phyloP scores from a whole-genome alignment of 495 filamentous ascomycete genomes.

The Penicillium mononematosum region DNA sequence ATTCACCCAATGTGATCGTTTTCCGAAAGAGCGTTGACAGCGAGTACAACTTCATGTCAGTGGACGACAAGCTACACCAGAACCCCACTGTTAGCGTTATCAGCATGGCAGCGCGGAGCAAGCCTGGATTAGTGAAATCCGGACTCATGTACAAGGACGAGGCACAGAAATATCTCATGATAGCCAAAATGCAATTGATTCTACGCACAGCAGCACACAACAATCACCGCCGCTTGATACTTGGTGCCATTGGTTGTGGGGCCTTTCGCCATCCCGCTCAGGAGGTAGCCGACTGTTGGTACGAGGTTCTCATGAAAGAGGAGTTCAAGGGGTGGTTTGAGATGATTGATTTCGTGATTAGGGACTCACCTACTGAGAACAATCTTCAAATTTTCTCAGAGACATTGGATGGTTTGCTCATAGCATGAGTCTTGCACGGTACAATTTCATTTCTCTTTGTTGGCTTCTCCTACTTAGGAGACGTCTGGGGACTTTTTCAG shows the following conservation, averaged over 20 bases:
- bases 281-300: constrained; percentile 62
- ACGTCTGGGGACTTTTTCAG: not conserved
- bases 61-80: not conserved
- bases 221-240: constrained; percentile 54
- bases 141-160: constrained; percentile 25
- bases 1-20: constrained; percentile 57
- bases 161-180: constrained; percentile 43
- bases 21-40: constrained; percentile 45
- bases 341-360: constrained; percentile 35
- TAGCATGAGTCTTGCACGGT: not conserved
- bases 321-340: constrained; percentile 52
- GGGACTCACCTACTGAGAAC: constrained; percentile 32
- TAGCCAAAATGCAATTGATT: constrained; percentile 57
- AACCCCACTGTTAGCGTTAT: constrained; percentile 49
- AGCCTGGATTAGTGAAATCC: constrained; percentile 42
- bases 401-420: constrained; percentile 36
- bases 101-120: constrained; percentile 54
- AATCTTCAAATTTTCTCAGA: constrained; percentile 52
- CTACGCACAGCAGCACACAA: constrained; percentile 54
- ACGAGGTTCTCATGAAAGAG: constrained; percentile 53
- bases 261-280: constrained; percentile 59
- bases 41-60: constrained; percentile 43
- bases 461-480: not conserved
- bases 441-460: not conserved
- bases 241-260: constrained; percentile 69